Evolutionary conservation across 768 basidiomycete genomes (phyloP), one percentile per base, ranked within the genome.

Genomic region (Floccularia luteovirens): DNA sequence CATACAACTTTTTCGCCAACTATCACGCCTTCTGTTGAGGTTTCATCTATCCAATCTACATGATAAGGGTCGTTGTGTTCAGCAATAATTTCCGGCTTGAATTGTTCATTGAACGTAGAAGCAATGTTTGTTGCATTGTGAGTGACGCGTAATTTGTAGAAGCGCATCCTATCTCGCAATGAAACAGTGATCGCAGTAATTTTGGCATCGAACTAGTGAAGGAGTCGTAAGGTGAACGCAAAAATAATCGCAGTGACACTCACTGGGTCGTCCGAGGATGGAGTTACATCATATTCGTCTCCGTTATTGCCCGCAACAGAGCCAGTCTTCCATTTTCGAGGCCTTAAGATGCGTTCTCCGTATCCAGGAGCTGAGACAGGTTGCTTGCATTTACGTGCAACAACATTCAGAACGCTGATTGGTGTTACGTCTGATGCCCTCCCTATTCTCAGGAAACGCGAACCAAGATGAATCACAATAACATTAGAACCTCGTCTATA

Each of bases 51-150:
- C 93, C 93, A 98, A 36, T 93, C 86, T 7, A 90, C 71, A 31
- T 77, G 67, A 55, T 78, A 86, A 8, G 83, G 79, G 54, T 94
- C 93, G 50, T 90, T 90, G 36, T 77, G 71, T 46, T 90, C 89
- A 5, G 79, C 72, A 25, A 97, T 89, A n/a, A 75, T 75, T 53
- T 93, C 89, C 2, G 90, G 84, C 53, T 78, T 77, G 57, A 90
- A 88, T 44, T 82, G 80, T 43, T 78, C 77, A 53, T 94, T 96
- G 59, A 84, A 90, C 8, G 74, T 77, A 4, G 80, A 75, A 1
- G 84, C 86, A 31, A 86, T 80, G 36, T 65, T 68, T 4, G 75
- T 74, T 30, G 77, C 83, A 56, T 79, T 83, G 16, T 69, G 82
- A 17, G 78, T 90, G 40, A 80, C 82, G 38, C 73, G 74, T 41